Conservation (phyloP, 2,329 filamentous ascomycete species). For the Stagonosporopsis rhizophila region DNA sequence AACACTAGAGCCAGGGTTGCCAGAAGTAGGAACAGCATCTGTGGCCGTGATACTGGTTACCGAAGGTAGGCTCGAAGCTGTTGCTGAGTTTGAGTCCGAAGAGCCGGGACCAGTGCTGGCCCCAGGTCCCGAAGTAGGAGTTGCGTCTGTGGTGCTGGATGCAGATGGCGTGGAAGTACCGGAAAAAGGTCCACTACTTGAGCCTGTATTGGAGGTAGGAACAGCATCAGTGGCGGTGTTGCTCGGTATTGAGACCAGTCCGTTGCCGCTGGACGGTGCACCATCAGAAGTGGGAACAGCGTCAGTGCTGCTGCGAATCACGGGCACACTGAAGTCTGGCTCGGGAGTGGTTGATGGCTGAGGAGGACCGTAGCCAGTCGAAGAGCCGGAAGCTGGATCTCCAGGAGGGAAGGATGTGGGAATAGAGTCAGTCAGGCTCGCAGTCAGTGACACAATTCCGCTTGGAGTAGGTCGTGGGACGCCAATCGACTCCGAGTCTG, state of each 20-base stretch:
- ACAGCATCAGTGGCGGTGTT: slow-evolving; percentile 13
- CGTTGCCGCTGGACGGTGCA: slow-evolving; percentile 7
- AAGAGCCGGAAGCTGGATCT: background rate
- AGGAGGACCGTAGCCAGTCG: slow-evolving; percentile 11
- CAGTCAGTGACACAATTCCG: background rate
- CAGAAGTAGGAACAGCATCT: slow-evolving; percentile 12
- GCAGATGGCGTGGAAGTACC: background rate
- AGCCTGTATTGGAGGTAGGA: background rate
- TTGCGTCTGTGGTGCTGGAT: slow-evolving; percentile 3
- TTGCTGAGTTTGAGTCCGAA: background rate
- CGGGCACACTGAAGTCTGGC: slow-evolving; percentile 6
- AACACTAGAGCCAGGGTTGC: background rate
- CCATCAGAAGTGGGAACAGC: slow-evolving; percentile 6
- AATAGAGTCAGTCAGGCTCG: slow-evolving; percentile 13
- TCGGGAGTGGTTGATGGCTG: slow-evolving; percentile 14
- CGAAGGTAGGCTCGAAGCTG: background rate
- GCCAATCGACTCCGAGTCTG: background rate
- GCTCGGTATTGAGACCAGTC: slow-evolving; percentile 3
- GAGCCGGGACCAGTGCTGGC: slow-evolving; percentile 1
- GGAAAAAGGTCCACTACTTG: background rate
- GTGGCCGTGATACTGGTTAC: background rate
- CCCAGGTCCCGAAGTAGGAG: background rate
- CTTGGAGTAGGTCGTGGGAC: slow-evolving; percentile 6
- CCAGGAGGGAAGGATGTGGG: slow-evolving; percentile 17
- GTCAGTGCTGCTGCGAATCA: slow-evolving; percentile 5